Conservation (phyloP, 768 basidiomycete species). For the Pholiota microspora region DNA sequence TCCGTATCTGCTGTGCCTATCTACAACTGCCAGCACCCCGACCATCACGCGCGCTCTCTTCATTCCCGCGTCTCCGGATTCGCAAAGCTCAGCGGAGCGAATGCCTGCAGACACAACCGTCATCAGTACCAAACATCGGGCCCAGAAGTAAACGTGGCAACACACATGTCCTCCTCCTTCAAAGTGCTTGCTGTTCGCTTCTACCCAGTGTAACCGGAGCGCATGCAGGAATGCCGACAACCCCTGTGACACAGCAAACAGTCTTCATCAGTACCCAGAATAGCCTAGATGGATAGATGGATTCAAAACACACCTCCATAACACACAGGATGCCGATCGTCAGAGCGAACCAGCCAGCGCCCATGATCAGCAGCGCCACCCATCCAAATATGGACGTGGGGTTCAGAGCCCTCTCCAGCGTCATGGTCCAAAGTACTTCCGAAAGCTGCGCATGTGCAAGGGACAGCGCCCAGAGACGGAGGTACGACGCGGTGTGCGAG, state of each 20-base stretch:
- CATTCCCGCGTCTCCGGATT: conserved; percentile 36
- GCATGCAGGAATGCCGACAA: conserved; percentile 96
- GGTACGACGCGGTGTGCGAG: conserved; percentile 93
- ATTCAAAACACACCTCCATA: conserved; percentile 79
- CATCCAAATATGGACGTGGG: conserved; percentile 65
- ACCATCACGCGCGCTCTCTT: conserved; percentile 7
- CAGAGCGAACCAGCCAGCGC: conserved; percentile 72
- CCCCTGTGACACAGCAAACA: conserved; percentile 52
- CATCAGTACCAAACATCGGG: conserved; percentile 21
- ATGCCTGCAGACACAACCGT: conserved; percentile 34
- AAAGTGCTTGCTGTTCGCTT: conserved; percentile 96
- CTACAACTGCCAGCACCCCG: conserved; percentile 5
- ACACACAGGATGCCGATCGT: conserved; percentile 83
- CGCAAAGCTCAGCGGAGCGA: conserved; percentile 49
- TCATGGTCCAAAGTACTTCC: conserved; percentile 92
- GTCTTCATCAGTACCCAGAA: conserved; percentile 14
- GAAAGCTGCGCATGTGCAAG: conserved; percentile 97
- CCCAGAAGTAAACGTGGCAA: conserved; percentile 28
- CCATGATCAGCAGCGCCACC: conserved; percentile 47
- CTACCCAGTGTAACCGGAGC: conserved; percentile 96
- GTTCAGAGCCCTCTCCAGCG: conserved; percentile 59
- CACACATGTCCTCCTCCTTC: conserved; percentile 87
- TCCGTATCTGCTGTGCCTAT: conserved; percentile 4
- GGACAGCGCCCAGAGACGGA: conserved; percentile 96
- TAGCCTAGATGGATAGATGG: conserved; percentile 13